Evolutionary conservation across 1,284 basidiomycete species (phyloP).

Genomic region (Hypsizygus ulmarius): DNA sequence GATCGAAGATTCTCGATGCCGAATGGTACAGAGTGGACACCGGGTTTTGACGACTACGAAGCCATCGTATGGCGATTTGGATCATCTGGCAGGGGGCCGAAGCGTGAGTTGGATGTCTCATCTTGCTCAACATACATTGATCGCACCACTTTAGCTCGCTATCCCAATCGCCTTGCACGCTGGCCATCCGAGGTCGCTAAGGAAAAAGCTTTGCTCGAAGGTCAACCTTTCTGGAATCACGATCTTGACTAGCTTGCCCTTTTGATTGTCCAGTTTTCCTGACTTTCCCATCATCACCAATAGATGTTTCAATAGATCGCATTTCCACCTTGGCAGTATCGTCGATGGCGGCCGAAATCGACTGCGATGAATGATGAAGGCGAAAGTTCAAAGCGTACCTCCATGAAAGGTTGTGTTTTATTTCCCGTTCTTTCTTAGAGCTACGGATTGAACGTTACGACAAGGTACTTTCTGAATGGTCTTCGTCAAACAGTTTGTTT

Average conservation of each 20-base stretch:
- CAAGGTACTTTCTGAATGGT: too few relatives aligned
- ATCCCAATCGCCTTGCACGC: conserved; percentile 12
- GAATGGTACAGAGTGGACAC: conserved; percentile 10
- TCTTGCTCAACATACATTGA: not conserved
- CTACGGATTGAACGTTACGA: too few relatives aligned
- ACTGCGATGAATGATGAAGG: too few relatives aligned
- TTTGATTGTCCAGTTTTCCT: too few relatives aligned
- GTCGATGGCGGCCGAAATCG: too few relatives aligned
- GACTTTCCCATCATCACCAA: too few relatives aligned
- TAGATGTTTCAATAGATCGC: too few relatives aligned
- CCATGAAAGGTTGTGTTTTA: too few relatives aligned
- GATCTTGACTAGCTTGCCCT: not conserved
- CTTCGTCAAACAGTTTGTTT: too few relatives aligned
- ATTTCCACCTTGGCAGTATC: too few relatives aligned
- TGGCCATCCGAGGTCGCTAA: conserved; percentile 15
- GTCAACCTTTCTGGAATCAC: conserved; percentile 9
- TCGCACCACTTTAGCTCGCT: not conserved
- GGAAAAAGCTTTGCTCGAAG: conserved; percentile 10
- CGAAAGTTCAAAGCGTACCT: too few relatives aligned
- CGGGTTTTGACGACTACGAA: conserved; percentile 14
- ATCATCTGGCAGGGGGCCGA: not conserved
- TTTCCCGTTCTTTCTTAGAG: too few relatives aligned
- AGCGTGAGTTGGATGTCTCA: not conserved
- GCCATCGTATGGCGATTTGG: conserved; percentile 9
- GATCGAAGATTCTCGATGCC: conserved; percentile 1